These are phyloP conservation scores for Trichocomaceae sp. DNA, from an alignment of 2,329 filamentous ascomycete species.

Conservation along the genomic window DNA sequence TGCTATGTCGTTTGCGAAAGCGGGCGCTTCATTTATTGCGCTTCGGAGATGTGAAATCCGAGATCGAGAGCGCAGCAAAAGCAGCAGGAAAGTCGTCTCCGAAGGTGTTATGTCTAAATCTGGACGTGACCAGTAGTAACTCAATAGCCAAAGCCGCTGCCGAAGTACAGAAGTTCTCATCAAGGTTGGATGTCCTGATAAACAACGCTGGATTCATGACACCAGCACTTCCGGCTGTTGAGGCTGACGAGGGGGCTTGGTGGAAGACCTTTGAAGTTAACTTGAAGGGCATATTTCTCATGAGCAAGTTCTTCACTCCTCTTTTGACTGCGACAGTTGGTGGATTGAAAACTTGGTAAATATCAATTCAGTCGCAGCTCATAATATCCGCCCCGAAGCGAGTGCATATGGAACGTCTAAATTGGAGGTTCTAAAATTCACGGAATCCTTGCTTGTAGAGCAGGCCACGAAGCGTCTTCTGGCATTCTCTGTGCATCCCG, in stretches of 20 bases:
- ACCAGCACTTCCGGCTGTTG: slow-evolving; percentile 21
- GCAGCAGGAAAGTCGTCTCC: slow-evolving; percentile 31
- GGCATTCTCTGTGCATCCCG: slow-evolving; percentile 42
- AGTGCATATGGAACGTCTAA: slow-evolving; percentile 45
- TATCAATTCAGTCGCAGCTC: slow-evolving; percentile 41
- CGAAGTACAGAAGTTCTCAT: slow-evolving; percentile 26
- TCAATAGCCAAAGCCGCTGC: slow-evolving; percentile 31
- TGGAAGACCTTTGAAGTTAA: slow-evolving; percentile 46
- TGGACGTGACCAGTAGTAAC: slow-evolving; percentile 38
- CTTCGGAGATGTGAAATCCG: slow-evolving; percentile 25
- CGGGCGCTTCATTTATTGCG: slow-evolving; percentile 47
- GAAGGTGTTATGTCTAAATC: slow-evolving; percentile 36
- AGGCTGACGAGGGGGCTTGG: slow-evolving; percentile 32
- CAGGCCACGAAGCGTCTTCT: slow-evolving; percentile 35
- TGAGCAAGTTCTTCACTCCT: slow-evolving; percentile 42
- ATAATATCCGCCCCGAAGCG: slow-evolving; percentile 27
- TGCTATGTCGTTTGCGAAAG: slow-evolving; percentile 50
- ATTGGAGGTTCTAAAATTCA: slow-evolving; percentile 39
- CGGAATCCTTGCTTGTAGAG: slow-evolving; percentile 41
- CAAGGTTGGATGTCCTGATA: slow-evolving; percentile 40
- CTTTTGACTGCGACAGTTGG: slow-evolving; percentile 23
- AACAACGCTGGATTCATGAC: slow-evolving; percentile 42
- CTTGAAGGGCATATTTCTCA: slow-evolving; percentile 42
- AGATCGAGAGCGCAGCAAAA: slow-evolving; percentile 31
- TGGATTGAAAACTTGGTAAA: slow-evolving; percentile 41